Conservation (phyloP, 257 asterid species). For the Leonotis leonurus region DNA sequence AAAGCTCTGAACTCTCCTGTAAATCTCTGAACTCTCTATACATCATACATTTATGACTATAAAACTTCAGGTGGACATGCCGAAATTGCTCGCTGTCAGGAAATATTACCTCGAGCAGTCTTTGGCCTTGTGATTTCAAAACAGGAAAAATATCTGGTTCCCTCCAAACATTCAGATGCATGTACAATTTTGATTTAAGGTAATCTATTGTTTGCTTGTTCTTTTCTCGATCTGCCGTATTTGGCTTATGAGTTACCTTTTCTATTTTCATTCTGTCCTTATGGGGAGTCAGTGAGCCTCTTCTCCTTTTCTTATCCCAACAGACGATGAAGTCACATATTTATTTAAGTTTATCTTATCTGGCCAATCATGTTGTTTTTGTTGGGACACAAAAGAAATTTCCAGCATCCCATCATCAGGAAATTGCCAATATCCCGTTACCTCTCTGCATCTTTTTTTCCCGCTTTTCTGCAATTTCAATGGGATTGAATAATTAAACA, state of each 20-base stretch:
- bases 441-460: too few relatives aligned
- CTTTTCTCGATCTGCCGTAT: slow-evolving; percentile 5
- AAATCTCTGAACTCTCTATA: neutral
- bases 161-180: slow-evolving; percentile 78
- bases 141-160: slow-evolving; percentile 77
- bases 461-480: neutral
- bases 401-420: slow-evolving; percentile 4
- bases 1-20: neutral
- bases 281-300: neutral
- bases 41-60: slow-evolving; percentile 10
- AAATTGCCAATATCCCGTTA: too few relatives aligned
- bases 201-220: slow-evolving; percentile 25
- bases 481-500: neutral
- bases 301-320: neutral
- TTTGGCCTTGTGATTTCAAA: slow-evolving; percentile 91
- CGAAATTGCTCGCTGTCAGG: slow-evolving; percentile 72
- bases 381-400: slow-evolving; percentile 3
- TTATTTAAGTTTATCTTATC: neutral
- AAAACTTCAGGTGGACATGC: slow-evolving; percentile 74
- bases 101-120: slow-evolving; percentile 58
- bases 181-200: slow-evolving; percentile 72
- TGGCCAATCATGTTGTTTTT: neutral
- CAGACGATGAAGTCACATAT: neutral
- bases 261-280: neutral
- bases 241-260: slow-evolving; percentile 10